These are phyloP conservation scores for Fusarium proliferatum DNA, from an alignment of 2,329 filamentous ascomycete species.

Conservation along the genomic window DNA sequence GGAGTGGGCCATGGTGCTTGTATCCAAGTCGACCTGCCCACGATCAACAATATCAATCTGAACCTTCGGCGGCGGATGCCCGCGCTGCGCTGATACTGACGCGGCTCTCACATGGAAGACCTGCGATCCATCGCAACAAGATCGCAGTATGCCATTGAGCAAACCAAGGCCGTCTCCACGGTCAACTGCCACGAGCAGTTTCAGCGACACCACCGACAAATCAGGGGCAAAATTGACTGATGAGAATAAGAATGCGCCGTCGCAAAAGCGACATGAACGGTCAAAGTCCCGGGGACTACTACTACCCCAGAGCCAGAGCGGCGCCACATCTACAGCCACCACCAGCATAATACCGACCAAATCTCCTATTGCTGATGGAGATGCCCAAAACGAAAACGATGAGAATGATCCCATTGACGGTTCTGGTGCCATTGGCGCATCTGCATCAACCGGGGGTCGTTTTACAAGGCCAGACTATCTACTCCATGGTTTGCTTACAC, in stretches of 20 bases:
- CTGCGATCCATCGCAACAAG: neutral
- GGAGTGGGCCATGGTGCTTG: constrained; percentile 14
- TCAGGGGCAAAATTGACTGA: neutral
- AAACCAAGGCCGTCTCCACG: constrained; percentile 37
- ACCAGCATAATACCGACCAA: constrained; percentile 8
- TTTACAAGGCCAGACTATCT: constrained; percentile 38
- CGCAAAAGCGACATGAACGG: constrained; percentile 19
- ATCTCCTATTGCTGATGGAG: neutral
- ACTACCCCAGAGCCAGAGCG: constrained; percentile 29
- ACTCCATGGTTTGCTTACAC: constrained; percentile 37
- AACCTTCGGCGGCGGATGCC: constrained; percentile 30
- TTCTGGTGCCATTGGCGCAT: constrained; percentile 21
- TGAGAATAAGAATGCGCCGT: constrained; percentile 29
- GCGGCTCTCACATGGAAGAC: neutral
- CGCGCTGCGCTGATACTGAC: constrained; percentile 5
- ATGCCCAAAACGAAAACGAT: constrained; percentile 2
- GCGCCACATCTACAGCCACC: constrained; percentile 9
- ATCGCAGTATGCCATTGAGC: constrained; percentile 38
- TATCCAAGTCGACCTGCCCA: constrained; percentile 1
- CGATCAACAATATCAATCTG: constrained; percentile 15
- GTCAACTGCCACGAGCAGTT: constrained; percentile 18
- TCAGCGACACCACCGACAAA: constrained; percentile 24
- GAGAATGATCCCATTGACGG: constrained; percentile 11
- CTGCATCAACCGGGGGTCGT: constrained; percentile 21
- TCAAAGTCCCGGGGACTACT: constrained; percentile 25